Base-by-base conservation (phyloP, 116 monocot species). In the Trichopus zeylanicus region DNA sequence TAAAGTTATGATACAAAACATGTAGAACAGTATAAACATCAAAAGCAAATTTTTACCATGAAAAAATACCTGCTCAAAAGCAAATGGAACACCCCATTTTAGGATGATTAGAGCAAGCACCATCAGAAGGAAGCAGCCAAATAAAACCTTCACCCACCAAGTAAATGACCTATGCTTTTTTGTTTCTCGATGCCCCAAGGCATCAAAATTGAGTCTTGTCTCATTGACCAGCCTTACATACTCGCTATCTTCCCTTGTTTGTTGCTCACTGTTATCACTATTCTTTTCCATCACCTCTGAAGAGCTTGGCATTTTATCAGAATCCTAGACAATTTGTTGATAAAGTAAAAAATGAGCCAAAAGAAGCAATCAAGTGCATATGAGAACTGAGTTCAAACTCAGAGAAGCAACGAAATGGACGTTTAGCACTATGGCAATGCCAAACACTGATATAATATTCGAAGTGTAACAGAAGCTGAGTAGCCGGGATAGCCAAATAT, bases 31-130 rank as follows among this genome's bases (percentile, higher is more conserved):
- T 3, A 49, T 49, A 24, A 49, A 20, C 21, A 49, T 22, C 49
- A 49, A 3, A 9, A 9, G 0, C 49, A 49, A 22, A 22, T 22
- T 16, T 16, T n/a, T 7, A 1, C 13, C 5, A 12, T 31, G 16
- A 47, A 38, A n/a, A n/a, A n/a, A 27, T 80, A 91, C 98, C 98
- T 98, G 85, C 56, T 98, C 73, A 66, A 98, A 77, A 57, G 70
- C 48, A 82, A 91, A 85, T 21, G 98, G 91, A 10, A 98, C 53
- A 60, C 88, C 88, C 98, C 98, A 98, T 67, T 85, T 98, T 21
- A 82, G 23, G 68, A 80, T 65, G 18, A 71, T 13, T 19, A 71
- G 55, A 66, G 60, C 25, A 7, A 82, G 51, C n/a, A 73, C 9
- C 31, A 81, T 47, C 8, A 81, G 30, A 61, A 91, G 33, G 25